phyloP scores from a whole-genome alignment of 176 grass and related monocot species.

The Oryza officinalis region DNA sequence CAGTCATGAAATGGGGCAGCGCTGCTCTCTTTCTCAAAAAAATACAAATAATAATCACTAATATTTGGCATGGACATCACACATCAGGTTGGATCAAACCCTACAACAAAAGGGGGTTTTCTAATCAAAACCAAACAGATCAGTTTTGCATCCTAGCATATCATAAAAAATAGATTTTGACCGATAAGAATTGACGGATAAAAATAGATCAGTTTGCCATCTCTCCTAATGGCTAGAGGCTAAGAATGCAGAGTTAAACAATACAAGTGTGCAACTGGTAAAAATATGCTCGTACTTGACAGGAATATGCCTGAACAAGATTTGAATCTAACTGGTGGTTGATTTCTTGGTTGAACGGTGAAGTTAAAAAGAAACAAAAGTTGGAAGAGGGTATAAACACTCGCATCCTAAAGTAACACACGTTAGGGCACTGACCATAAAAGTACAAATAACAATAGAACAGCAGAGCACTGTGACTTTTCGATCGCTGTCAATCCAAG shows the following conservation, averaged over 20 bases:
- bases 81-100: neutral
- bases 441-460: constrained; percentile 11
- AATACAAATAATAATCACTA: too few relatives aligned
- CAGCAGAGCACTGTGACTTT: neutral
- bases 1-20: too few relatives aligned
- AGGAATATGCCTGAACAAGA: neutral
- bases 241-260: constrained; percentile 1
- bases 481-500: neutral
- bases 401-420: neutral
- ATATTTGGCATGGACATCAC: neutral
- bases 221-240: neutral
- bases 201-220: neutral
- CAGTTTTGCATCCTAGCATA: neutral
- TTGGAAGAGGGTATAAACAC: neutral
- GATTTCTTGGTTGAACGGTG: neutral
- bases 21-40: too few relatives aligned
- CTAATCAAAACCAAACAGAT: constrained; percentile 11
- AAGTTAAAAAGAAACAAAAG: neutral
- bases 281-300: neutral
- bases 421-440: neutral
- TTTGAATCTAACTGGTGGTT: neutral
- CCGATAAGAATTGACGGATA: too few relatives aligned
- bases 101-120: neutral
- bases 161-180: neutral
- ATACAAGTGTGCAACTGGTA: neutral